These are phyloP conservation scores for Camellia lanceoleosa DNA, from an alignment of 148 eudicot genomes.

Conservation along the genomic window DNA sequence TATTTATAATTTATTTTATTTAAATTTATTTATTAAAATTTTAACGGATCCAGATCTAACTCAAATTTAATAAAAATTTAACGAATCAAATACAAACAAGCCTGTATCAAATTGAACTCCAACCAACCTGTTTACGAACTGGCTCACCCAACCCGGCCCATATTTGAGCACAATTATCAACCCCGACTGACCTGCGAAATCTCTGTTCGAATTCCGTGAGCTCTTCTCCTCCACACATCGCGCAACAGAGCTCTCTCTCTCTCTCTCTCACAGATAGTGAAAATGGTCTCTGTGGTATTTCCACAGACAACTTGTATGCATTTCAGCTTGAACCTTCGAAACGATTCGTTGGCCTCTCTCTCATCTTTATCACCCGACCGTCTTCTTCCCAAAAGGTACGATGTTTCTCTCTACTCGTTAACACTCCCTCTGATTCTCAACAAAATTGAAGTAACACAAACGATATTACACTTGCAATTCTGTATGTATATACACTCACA, in stretches of 20 bases:
- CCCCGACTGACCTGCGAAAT: no score
- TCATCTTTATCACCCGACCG: constrained; percentile 28
- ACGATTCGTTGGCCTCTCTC: constrained; percentile 21
- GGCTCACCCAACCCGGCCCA: no score
- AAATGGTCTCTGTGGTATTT: constrained; percentile 22
- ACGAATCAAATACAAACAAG: no score
- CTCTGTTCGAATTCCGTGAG: background rate
- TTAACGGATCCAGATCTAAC: no score
- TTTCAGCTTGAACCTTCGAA: constrained; percentile 6
- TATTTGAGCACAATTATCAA: no score
- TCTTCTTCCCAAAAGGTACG: constrained; percentile 31
- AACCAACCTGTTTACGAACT: no score
- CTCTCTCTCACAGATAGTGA: background rate
- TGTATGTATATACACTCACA: background rate
- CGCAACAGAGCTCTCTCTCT: background rate
- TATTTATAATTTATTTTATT: no score
- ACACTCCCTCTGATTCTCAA: background rate
- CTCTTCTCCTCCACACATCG: background rate
- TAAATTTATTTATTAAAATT: no score
- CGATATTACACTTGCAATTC: background rate
- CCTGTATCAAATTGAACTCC: no score
- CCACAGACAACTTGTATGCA: constrained; percentile 14
- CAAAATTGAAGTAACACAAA: background rate
- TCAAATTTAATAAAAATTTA: no score
- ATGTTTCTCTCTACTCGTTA: background rate